Percentiles rank a stretch among this genome's conserved stretches.
phyloP scores from a whole-genome alignment of 2,329 filamentous ascomycete genomes.

The Torrubiellomyces zombiae region DNA sequence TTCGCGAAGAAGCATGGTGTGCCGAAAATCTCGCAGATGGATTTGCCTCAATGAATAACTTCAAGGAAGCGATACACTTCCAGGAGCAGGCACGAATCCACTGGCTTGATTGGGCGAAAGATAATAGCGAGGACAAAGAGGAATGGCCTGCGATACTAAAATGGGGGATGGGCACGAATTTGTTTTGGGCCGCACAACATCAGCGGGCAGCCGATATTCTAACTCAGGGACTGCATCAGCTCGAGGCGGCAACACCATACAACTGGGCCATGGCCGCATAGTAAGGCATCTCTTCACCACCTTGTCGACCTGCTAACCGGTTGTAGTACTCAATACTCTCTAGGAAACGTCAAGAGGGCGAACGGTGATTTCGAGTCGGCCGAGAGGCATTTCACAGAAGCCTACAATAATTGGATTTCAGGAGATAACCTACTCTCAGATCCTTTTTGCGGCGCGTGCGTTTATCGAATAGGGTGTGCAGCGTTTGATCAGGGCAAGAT shows the following conservation, averaged over 20 bases:
- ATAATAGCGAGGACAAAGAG: background rate
- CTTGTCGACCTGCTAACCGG: background rate
- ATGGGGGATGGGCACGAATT: slow-evolving; percentile 1
- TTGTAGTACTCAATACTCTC: slow-evolving; percentile 4
- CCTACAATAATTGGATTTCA: slow-evolving; percentile 4
- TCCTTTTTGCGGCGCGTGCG: slow-evolving; percentile 4
- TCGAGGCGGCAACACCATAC: slow-evolving; percentile 1
- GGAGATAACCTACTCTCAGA: slow-evolving; percentile 2
- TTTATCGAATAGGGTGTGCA: slow-evolving; percentile 3
- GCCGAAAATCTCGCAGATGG: too few relatives aligned
- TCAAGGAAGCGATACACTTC: background rate
- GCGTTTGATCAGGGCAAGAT: slow-evolving; percentile 4
- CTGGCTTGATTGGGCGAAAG: slow-evolving; percentile 1
- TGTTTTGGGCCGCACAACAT: background rate
- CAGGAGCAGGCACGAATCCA: slow-evolving; percentile 1
- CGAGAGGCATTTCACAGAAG: slow-evolving; percentile 4
- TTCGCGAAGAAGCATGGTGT: too few relatives aligned
- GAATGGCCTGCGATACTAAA: background rate
- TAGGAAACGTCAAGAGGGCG: slow-evolving; percentile 2
- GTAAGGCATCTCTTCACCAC: slow-evolving; percentile 1
- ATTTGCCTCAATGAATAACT: background rate
- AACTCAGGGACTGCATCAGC: background rate
- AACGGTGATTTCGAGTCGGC: slow-evolving; percentile 2
- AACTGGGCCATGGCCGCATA: slow-evolving; percentile 2
- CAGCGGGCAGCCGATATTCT: background rate